Conservation (phyloP, 257 asterid genomes). For the Echium plantagineum region DNA sequence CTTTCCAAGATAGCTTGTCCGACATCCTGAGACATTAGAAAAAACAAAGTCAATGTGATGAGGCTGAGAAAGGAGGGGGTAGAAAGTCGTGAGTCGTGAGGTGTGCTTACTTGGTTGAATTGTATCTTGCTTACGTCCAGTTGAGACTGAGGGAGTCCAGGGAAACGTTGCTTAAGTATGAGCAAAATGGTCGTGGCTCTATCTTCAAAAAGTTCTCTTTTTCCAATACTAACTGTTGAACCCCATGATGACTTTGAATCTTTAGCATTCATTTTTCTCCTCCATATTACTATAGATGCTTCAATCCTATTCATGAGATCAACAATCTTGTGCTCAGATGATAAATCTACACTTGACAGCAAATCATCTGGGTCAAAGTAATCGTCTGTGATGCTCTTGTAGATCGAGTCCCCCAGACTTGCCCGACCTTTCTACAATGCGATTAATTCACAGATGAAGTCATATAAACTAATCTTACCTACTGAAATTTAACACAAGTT, state of each 20-base stretch:
- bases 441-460: background rate
- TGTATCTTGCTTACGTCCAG: conserved; percentile 87
- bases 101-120: conserved; percentile 41
- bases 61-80: background rate
- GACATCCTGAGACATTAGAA: conserved; percentile 48
- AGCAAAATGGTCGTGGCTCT: conserved; percentile 66
- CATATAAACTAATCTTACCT: no score
- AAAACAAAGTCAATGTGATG: background rate
- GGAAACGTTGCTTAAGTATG: conserved; percentile 63
- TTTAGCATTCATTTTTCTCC: conserved; percentile 67
- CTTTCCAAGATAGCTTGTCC: conserved; percentile 87
- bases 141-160: conserved; percentile 72
- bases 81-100: background rate
- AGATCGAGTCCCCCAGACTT: conserved; percentile 70
- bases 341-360: conserved; percentile 44
- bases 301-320: conserved; percentile 83
- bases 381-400: conserved; percentile 75
- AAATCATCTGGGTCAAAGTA: conserved; percentile 58
- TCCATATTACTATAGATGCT: conserved; percentile 85
- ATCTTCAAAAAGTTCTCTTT: conserved; percentile 71
- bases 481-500: background rate
- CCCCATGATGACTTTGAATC: conserved; percentile 76
- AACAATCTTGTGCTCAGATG: conserved; percentile 73
- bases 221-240: conserved; percentile 68
- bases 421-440: conserved; percentile 65